Conservation (phyloP, 1,284 basidiomycete genomes). For the Heterobasidion parviporum region DNA sequence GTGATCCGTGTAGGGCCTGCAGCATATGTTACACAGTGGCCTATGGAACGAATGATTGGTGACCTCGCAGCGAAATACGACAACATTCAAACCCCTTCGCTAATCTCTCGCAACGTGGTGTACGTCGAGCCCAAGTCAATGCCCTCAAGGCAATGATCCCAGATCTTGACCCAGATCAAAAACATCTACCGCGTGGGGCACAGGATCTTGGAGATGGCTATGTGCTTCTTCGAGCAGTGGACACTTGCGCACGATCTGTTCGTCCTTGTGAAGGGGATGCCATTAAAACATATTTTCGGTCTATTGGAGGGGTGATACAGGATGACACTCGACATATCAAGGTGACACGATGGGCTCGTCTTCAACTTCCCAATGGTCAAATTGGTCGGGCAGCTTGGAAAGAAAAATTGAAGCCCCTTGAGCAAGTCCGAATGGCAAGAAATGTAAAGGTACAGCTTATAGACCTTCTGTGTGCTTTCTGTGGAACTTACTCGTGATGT, state of each 20-base stretch:
- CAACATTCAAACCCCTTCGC: conserved; percentile 16
- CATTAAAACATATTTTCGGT: background rate
- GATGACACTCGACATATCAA: background rate
- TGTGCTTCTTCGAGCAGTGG: conserved; percentile 9
- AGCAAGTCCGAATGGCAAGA: conserved; percentile 11
- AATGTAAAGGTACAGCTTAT: conserved; percentile 15
- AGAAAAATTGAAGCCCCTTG: conserved; percentile 10
- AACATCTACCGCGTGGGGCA: background rate
- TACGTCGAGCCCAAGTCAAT: conserved; percentile 9
- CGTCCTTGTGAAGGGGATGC: background rate
- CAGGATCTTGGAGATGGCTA: conserved; percentile 6
- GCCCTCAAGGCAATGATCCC: conserved; percentile 15
- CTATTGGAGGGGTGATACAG: background rate
- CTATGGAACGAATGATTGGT: conserved; percentile 18
- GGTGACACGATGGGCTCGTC: conserved; percentile 16
- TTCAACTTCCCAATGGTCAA: conserved; percentile 21
- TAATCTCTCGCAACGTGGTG: conserved; percentile 14
- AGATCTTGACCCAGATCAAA: background rate
- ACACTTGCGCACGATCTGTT: background rate
- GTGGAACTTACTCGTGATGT: too few species aligned
- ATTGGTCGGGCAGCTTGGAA: conserved; percentile 18
- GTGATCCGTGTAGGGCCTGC: conserved; percentile 18
- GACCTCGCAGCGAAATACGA: conserved; percentile 13
- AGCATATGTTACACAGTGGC: conserved; percentile 14
- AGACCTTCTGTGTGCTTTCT: too few species aligned